Base-by-base conservation (phyloP, 371 early-diverging fungal species). In the Mucor piriformis region DNA sequence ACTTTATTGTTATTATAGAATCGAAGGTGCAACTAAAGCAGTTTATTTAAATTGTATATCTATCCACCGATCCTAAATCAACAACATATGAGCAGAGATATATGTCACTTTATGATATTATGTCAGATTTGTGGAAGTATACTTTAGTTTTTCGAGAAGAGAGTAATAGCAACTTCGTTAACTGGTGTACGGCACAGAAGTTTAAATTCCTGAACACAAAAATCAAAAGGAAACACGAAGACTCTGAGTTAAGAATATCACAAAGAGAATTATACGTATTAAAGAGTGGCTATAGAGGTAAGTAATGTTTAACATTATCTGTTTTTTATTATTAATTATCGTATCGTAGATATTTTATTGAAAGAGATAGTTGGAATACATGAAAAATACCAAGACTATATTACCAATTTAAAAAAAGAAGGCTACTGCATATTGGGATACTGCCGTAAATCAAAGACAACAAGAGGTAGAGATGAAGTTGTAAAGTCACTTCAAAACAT, bases 261-360 rank as follows among this genome's bases (percentile, higher is more conserved):
- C 56, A 24, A 56, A 56, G 56, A 34, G 48, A 2, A 56, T 47
- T 56, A 56, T 47, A 56, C 47, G 57, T 56, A 47, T 47, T 56
- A 35, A 48, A 48, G 37, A 47, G 57, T 49, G 37, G 50, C 27
- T 57, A 38, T 57, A 57, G 27, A 49, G 57, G 57, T 57, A 49
- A 57, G 57, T 57, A 20, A 57, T 57, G 50, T 56, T 56, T 56
- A 57, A 38, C 48, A 57, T 57, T 37, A 57, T 29, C 24, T 57
- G 57, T 57, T 57, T 57, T 49, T 57, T 57, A 38, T 48, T 48
- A 57, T 57, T 49, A 49, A 57, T 49, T 47, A 57, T 57, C 49
- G 27, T 29, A 49, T 49, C 27, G 50, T 57, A 57, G 57, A 56
- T 47, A 35, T 35, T 44, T 46, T 48, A 47, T 48, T 56, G n/a